These are phyloP conservation scores for Penicillium italicum DNA, from an alignment of 2,329 filamentous ascomycete genomes.

Conservation along the genomic window DNA sequence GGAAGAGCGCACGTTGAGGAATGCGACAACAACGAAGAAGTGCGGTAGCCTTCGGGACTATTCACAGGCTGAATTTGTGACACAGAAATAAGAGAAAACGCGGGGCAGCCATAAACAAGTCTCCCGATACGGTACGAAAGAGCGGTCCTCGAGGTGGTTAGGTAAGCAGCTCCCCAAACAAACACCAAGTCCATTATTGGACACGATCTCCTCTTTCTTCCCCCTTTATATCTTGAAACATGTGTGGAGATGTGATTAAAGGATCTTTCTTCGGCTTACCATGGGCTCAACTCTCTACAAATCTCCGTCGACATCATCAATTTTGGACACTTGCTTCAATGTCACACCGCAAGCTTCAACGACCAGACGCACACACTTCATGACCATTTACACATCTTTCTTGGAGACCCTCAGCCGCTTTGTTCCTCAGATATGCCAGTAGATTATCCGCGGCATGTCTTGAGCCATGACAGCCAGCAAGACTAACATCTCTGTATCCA, in stretches of 20 bases:
- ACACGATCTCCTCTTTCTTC: neutral
- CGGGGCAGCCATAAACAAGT: conserved; percentile 35
- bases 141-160: conserved; percentile 12
- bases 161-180: conserved; percentile 13
- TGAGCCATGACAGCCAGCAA: conserved; percentile 40
- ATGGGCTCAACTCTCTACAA: neutral
- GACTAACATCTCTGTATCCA: conserved; percentile 41
- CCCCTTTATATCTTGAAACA: neutral
- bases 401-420: conserved; percentile 33
- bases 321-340: conserved; percentile 3
- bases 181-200: neutral
- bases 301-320: conserved; percentile 1
- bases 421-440: conserved; percentile 41
- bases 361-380: conserved; percentile 13
- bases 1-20: conserved; percentile 18
- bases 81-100: conserved; percentile 13
- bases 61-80: conserved; percentile 6
- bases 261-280: neutral
- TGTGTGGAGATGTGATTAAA: neutral
- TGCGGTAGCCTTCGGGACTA: conserved; percentile 3
- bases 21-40: conserved; percentile 13
- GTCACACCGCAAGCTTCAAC: conserved; percentile 12
- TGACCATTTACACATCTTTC: conserved; percentile 35
- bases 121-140: conserved; percentile 34
- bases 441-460: conserved; percentile 32